Base-by-base conservation (phyloP, 1,139 yeast species). In the Suhomyces maxii region DNA sequence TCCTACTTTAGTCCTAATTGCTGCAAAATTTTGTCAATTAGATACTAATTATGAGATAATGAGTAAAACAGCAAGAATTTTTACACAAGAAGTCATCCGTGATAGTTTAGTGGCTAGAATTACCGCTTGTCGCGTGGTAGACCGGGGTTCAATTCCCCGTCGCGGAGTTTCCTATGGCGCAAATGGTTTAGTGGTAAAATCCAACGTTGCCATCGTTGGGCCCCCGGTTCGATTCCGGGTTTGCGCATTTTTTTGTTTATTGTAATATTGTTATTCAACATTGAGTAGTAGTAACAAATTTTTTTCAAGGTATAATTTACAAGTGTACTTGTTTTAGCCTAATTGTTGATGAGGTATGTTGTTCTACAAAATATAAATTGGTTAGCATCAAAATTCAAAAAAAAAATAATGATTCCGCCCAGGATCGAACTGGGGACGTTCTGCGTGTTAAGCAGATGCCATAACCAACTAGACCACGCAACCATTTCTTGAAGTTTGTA, bases 371-470 rank as follows among this genome's bases (percentile, higher is more conserved):
- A 28, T 28, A 18, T 18, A 18, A 18, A 18, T 18, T 8, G 11
- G 11, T 28, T 28, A 28, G 3, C 5, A 9, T 28, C 9, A 28
- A 28, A 6, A 28, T 28, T 28, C 11, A 28, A 25, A 33, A 33
- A 23, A 26, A 39, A 48, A 58, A 59, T n/a, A n/a, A 51, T 84
- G 90, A 89, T 84, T 89, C 83, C 82, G 82, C 89, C 90, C 90
- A 89, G 91, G 84, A 83, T 85, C 91, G 91, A 86, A 85, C 91
- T 88, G 97, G 96, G 96, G 96, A 89, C 96, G 91, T 88, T 86
- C 91, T 86, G 96, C 96, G 96, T 89, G 96, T 89, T 88, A 89
- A 87, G 96, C 96, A 88, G 91, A 86, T 86, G 96, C 95, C 96
- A 88, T 89, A 81, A 89, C 96, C 96, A 73, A 88, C 96, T 89